Conservation (phyloP, 495 filamentous ascomycete genomes). For the Cercophora samala region DNA sequence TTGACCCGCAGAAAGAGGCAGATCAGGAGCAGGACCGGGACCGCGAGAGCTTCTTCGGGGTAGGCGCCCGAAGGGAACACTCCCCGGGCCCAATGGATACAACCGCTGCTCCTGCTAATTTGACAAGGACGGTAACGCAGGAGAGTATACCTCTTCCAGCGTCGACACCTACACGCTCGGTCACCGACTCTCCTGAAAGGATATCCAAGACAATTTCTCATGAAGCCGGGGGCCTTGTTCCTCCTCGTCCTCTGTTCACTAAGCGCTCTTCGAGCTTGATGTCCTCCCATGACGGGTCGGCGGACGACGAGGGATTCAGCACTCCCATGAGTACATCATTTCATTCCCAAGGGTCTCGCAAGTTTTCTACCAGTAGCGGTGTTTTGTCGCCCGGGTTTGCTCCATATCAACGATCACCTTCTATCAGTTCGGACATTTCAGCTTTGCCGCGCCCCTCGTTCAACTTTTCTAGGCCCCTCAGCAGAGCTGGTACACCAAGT, state of each 20-base stretch:
- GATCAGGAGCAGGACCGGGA: slow-evolving; percentile 32
- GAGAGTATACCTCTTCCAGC: slow-evolving; percentile 25
- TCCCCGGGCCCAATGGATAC: slow-evolving; percentile 40
- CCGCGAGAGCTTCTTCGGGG: slow-evolving; percentile 35
- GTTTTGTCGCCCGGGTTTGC: slow-evolving; percentile 55
- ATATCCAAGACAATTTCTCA: slow-evolving; percentile 38
- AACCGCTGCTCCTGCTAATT: slow-evolving; percentile 11
- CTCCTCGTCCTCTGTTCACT: slow-evolving; percentile 45
- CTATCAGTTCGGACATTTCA: slow-evolving; percentile 71
- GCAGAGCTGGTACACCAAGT: slow-evolving; percentile 67
- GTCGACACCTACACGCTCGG: slow-evolving; percentile 20
- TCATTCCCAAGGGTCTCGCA: slow-evolving; percentile 45
- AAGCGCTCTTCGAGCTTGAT: slow-evolving; percentile 48
- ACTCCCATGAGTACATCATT: slow-evolving; percentile 38
- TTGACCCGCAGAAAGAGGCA: slow-evolving; percentile 32
- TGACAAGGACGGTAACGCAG: slow-evolving; percentile 20
- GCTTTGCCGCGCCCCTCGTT: slow-evolving; percentile 68
- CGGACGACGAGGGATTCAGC: slow-evolving; percentile 38
- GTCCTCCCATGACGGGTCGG: slow-evolving; percentile 41
- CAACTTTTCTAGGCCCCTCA: slow-evolving; percentile 91
- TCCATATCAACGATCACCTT: slow-evolving; percentile 68
- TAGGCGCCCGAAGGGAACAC: slow-evolving; percentile 43
- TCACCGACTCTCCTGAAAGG: slow-evolving; percentile 39
- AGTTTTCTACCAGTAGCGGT: slow-evolving; percentile 65
- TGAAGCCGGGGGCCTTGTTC: slow-evolving; percentile 39